A percentile compares a stretch with the other conserved stretches of the same genome.
Conservation (phyloP, 345 rosid genomes). For the Pseudoturritis turrita region DNA sequence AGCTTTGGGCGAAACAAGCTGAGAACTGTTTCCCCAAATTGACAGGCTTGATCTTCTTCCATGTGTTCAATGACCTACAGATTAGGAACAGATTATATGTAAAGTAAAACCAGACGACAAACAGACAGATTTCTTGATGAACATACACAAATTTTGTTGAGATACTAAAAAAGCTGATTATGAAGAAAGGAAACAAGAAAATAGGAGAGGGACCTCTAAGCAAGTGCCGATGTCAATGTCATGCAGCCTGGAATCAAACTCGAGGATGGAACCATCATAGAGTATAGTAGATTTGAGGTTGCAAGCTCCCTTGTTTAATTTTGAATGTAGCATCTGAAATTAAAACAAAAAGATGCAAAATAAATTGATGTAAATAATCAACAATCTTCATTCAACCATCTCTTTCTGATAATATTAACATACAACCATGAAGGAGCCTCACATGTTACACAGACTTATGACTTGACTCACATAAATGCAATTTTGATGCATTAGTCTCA, state of each 20-base stretch:
- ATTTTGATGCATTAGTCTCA: neutral
- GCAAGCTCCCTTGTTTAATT: slow-evolving; percentile 48
- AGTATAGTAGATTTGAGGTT: slow-evolving; percentile 59
- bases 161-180: neutral
- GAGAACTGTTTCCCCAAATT: slow-evolving; percentile 65
- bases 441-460: neutral
- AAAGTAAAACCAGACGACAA: neutral
- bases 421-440: no score
- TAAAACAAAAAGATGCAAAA: neutral
- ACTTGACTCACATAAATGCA: neutral
- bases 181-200: no score
- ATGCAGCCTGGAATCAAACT: slow-evolving; percentile 60
- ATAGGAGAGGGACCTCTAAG: slow-evolving; percentile 55
- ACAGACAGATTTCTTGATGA: neutral
- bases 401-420: neutral
- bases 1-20: slow-evolving; percentile 57
- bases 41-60: slow-evolving; percentile 80
- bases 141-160: neutral
- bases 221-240: slow-evolving; percentile 84
- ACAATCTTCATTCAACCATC: neutral
- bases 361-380: no score
- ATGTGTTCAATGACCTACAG: slow-evolving; percentile 90
- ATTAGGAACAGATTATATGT: neutral
- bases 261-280: slow-evolving; percentile 79
- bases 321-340: slow-evolving; percentile 70